Conservation (phyloP, 306 rosid species). For the Delonix regia region DNA sequence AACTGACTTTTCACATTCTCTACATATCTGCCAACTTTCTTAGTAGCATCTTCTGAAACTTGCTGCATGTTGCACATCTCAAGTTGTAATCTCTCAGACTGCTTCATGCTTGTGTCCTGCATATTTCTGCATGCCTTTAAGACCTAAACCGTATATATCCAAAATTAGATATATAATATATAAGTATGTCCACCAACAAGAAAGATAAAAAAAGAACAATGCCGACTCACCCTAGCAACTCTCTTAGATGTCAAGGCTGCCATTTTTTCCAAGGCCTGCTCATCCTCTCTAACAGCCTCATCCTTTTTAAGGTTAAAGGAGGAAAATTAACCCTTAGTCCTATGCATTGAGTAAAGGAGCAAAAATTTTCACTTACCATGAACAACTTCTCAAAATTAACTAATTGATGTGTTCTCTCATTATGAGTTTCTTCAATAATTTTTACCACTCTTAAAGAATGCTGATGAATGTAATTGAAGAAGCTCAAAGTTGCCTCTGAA, state of each 20-base stretch:
- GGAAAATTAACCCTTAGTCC: slow-evolving; percentile 21
- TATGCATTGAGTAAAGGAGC: not conserved
- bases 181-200: slow-evolving; percentile 1
- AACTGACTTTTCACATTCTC: slow-evolving; percentile 55
- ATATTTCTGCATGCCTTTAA: slow-evolving; percentile 70
- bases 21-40: slow-evolving; percentile 49
- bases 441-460: slow-evolving; percentile 60
- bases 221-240: slow-evolving; percentile 53
- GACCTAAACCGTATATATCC: slow-evolving; percentile 52
- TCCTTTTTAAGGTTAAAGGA: slow-evolving; percentile 61
- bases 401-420: slow-evolving; percentile 57
- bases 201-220: not conserved
- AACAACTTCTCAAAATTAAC: slow-evolving; percentile 72
- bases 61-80: slow-evolving; percentile 66
- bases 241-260: slow-evolving; percentile 69
- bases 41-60: slow-evolving; percentile 60
- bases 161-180: slow-evolving; percentile 24
- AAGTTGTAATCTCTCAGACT: slow-evolving; percentile 53
- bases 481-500: slow-evolving; percentile 64
- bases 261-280: slow-evolving; percentile 66
- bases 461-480: slow-evolving; percentile 60
- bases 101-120: slow-evolving; percentile 50
- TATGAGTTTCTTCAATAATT: slow-evolving; percentile 66
- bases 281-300: slow-evolving; percentile 72
- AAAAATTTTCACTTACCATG: slow-evolving; percentile 58